These are phyloP conservation scores for Leptosphaerulina australis DNA, from an alignment of 2,329 filamentous ascomycete genomes.

Conservation along the genomic window DNA sequence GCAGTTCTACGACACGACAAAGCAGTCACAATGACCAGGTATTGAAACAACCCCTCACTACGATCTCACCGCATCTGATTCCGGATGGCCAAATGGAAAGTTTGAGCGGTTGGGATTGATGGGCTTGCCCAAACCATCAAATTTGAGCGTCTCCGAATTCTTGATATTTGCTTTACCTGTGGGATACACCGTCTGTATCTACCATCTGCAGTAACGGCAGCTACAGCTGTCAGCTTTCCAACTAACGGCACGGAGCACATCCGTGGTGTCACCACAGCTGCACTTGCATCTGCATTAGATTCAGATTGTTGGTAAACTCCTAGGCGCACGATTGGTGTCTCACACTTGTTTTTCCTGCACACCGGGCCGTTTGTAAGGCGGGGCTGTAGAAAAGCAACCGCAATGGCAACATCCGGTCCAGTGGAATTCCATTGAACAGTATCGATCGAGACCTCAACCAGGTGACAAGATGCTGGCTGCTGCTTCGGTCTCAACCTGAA, in stretches of 20 bases:
- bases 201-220: slow-evolving; percentile 1
- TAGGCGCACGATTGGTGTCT: background rate
- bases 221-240: slow-evolving; percentile 4
- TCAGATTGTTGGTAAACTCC: background rate
- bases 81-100: background rate
- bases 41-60: slow-evolving; percentile 8
- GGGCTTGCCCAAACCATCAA: background rate
- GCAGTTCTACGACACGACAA: background rate
- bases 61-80: slow-evolving; percentile 1
- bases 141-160: background rate
- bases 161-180: background rate
- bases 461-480: background rate
- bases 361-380: background rate
- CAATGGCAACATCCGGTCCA: slow-evolving; percentile 1
- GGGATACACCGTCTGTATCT: background rate
- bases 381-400: slow-evolving; percentile 12
- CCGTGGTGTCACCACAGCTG: slow-evolving; percentile 2
- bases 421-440: background rate
- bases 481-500: slow-evolving; percentile 2
- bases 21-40: background rate
- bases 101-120: background rate
- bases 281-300: background rate
- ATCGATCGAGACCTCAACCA: slow-evolving; percentile 7
- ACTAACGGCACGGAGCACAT: background rate
- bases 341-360: slow-evolving; percentile 3